These are phyloP conservation scores for Aspergillus glaucus DNA, from an alignment of 2,329 filamentous ascomycete species.

Conservation along the genomic window DNA sequence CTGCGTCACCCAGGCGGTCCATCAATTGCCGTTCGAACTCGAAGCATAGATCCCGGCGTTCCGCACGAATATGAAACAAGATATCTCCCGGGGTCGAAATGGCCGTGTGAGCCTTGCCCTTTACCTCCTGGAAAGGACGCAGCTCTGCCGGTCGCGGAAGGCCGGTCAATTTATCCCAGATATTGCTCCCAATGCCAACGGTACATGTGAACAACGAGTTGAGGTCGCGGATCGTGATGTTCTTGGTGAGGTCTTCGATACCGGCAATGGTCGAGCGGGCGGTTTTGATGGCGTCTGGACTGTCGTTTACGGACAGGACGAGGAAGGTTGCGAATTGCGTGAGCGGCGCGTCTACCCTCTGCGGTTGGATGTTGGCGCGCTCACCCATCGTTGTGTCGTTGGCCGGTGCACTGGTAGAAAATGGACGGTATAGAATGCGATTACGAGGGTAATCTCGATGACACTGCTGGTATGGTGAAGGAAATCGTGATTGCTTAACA, in stretches of 20 bases:
- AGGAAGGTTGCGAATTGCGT: slow-evolving; percentile 51
- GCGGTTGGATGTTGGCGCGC: slow-evolving; percentile 27
- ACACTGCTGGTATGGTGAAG: background rate
- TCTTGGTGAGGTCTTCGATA: slow-evolving; percentile 46
- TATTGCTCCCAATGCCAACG: slow-evolving; percentile 48
- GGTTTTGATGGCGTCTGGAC: slow-evolving; percentile 30
- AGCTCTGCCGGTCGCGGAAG: slow-evolving; percentile 47
- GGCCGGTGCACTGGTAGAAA: background rate
- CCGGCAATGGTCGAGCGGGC: slow-evolving; percentile 43
- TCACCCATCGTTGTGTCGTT: background rate
- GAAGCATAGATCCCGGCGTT: slow-evolving; percentile 52
- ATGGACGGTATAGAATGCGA: background rate
- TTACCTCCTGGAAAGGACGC: slow-evolving; percentile 44
- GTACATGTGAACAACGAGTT: slow-evolving; percentile 46
- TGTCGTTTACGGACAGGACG: slow-evolving; percentile 39
- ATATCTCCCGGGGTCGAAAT: slow-evolving; percentile 53
- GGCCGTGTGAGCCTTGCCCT: slow-evolving; percentile 47
- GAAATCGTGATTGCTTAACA: background rate
- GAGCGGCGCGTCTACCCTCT: slow-evolving; percentile 45
- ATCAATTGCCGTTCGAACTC: slow-evolving; percentile 54
- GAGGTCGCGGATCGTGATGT: slow-evolving; percentile 47
- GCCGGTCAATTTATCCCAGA: slow-evolving; percentile 46
- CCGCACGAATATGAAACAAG: slow-evolving; percentile 54
- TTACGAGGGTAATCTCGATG: background rate
- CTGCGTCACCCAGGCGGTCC: slow-evolving; percentile 42